phyloP scores from a whole-genome alignment of 2,329 filamentous ascomycete genomes.

The Cytospora piceae region DNA sequence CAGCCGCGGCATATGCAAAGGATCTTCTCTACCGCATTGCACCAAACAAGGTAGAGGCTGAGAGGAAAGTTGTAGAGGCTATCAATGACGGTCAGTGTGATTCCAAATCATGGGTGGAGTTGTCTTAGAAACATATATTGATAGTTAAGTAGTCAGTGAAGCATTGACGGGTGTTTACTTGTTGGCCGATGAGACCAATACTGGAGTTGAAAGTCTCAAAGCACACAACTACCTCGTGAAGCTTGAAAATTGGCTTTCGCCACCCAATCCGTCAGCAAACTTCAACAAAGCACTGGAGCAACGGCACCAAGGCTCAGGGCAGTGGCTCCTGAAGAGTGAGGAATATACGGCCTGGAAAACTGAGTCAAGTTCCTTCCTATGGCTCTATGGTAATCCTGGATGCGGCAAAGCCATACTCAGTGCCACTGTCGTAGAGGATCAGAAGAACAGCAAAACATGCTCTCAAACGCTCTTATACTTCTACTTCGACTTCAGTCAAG shows the following conservation, averaged over 20 bases:
- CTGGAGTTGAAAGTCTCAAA: not conserved
- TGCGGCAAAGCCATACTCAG: not conserved
- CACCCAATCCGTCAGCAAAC: not conserved
- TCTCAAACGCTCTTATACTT: not conserved
- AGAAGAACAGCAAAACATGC: too few relatives aligned
- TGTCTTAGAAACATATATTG: not conserved
- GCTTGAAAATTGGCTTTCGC: not conserved
- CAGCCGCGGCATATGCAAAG: conserved; percentile 36
- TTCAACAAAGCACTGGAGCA: conserved; percentile 1
- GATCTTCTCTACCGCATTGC: conserved; percentile 10
- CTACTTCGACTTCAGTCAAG: not conserved
- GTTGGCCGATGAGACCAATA: not conserved
- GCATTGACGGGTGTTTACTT: not conserved
- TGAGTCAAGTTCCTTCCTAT: not conserved
- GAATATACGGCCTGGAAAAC: not conserved
- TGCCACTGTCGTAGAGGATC: not conserved
- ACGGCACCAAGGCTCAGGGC: not conserved
- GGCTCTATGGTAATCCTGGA: not conserved
- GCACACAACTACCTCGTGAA: not conserved
- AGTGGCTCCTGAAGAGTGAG: not conserved
- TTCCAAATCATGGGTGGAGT: not conserved
- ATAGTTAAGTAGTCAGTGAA: not conserved
- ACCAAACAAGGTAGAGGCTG: not conserved
- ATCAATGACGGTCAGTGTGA: not conserved
- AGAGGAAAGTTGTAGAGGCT: not conserved